Conservation (phyloP, 176 grass and related monocot species). For the Melocanna baccifera region DNA sequence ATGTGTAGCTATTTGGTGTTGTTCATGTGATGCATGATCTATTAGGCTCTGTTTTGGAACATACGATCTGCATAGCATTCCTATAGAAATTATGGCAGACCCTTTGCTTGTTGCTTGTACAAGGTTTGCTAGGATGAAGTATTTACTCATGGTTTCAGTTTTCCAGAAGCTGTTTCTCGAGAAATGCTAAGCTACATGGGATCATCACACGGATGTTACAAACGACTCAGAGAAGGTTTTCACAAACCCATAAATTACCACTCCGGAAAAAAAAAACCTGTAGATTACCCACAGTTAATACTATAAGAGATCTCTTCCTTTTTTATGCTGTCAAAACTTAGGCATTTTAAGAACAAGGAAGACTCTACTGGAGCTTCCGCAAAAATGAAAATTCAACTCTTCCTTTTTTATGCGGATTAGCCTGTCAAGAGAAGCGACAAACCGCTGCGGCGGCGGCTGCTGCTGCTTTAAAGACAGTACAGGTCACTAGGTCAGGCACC, state of each 20-base stretch:
- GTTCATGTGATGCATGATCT: not conserved
- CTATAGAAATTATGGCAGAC: not conserved
- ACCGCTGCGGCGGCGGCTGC: not conserved
- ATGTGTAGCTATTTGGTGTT: not conserved
- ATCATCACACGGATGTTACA: not conserved
- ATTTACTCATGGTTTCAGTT: not conserved
- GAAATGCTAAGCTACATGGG: not conserved
- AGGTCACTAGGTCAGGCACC: not conserved
- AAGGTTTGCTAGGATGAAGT: not conserved
- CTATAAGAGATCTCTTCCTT: not conserved
- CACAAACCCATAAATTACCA: not conserved
- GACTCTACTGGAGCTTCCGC: not conserved
- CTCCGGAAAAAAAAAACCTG: not conserved
- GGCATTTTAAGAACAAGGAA: not conserved
- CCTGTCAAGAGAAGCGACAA: not conserved
- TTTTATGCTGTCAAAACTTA: not conserved
- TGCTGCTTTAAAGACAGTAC: not conserved
- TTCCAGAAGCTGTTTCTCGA: not conserved
- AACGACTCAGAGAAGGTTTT: not conserved
- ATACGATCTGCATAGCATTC: not conserved
- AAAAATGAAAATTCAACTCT: not conserved
- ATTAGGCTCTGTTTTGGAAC: not conserved
- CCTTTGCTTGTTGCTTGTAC: too few relatives aligned
- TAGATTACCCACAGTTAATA: not conserved
- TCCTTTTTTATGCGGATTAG: too few relatives aligned